These are phyloP conservation scores for Sclerotinia minor DNA, from an alignment of 2,329 filamentous ascomycete species.

Conservation along the genomic window DNA sequence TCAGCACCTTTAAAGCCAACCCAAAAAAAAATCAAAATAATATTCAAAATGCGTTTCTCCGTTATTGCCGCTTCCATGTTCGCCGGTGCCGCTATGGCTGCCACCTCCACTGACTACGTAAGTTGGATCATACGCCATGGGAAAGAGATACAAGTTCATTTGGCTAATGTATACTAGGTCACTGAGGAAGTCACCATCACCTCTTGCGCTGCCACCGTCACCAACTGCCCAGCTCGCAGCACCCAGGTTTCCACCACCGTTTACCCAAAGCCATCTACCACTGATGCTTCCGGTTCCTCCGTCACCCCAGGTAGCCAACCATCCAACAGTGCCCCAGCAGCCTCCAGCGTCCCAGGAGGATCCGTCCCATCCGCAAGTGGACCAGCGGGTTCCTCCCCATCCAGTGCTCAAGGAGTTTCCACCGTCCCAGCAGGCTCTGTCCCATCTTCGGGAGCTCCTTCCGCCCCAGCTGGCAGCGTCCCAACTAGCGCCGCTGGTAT, in stretches of 20 bases:
- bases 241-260: slow-evolving; percentile 20
- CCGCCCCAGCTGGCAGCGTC: background rate
- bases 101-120: slow-evolving; percentile 23
- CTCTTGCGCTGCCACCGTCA: slow-evolving; percentile 25
- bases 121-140: background rate
- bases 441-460: background rate
- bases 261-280: slow-evolving; percentile 10
- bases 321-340: background rate
- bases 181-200: slow-evolving; percentile 27
- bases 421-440: background rate
- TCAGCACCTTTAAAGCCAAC: slow-evolving; percentile 30
- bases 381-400: no score
- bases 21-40: slow-evolving; percentile 16
- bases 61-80: slow-evolving; percentile 27
- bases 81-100: slow-evolving; percentile 26
- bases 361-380: background rate
- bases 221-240: slow-evolving; percentile 25
- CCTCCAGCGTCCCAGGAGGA: background rate
- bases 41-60: slow-evolving; percentile 32
- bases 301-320: slow-evolving; percentile 12
- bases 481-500: background rate
- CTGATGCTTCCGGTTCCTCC: slow-evolving; percentile 2
- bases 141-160: background rate
- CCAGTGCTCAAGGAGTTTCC: background rate
- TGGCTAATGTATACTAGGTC: slow-evolving; percentile 4